Percentiles rank a stretch among this genome's conserved stretches.
Conservation (phyloP, 192 early-diverging fungal species). For the Coemansia brasiliensis region DNA sequence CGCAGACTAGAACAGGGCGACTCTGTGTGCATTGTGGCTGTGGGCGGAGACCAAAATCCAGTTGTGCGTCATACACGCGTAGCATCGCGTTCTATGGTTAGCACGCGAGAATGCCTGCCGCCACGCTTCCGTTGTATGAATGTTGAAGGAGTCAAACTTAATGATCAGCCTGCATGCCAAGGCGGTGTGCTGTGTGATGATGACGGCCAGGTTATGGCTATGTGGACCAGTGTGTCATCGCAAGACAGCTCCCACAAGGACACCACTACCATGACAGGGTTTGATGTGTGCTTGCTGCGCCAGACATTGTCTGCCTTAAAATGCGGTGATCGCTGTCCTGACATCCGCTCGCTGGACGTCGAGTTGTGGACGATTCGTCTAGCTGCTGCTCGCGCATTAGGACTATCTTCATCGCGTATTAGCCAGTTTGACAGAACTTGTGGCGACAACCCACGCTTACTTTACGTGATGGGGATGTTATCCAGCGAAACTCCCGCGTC, state of each 20-base stretch:
- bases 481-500: slow-evolving; percentile 53
- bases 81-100: slow-evolving; percentile 57
- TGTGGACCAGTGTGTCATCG: slow-evolving; percentile 74
- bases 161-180: slow-evolving; percentile 66
- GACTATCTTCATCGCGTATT: slow-evolving; percentile 64
- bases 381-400: slow-evolving; percentile 66
- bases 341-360: slow-evolving; percentile 60
- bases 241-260: slow-evolving; percentile 69
- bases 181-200: slow-evolving; percentile 66
- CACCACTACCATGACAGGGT: slow-evolving; percentile 61
- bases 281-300: slow-evolving; percentile 36
- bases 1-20: slow-evolving; percentile 49
- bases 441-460: slow-evolving; percentile 55
- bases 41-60: slow-evolving; percentile 64
- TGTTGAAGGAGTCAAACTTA: slow-evolving; percentile 70
- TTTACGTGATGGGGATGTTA: slow-evolving; percentile 63
- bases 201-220: slow-evolving; percentile 59
- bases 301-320: slow-evolving; percentile 55
- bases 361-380: slow-evolving; percentile 73
- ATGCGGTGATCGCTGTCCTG: slow-evolving; percentile 41
- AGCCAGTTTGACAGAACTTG: slow-evolving; percentile 41
- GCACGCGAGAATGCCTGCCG: slow-evolving; percentile 67
- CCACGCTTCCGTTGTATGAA: slow-evolving; percentile 78
- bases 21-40: slow-evolving; percentile 64
- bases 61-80: slow-evolving; percentile 55